Percentiles rank a stretch among this genome's conserved stretches.
Conservation (phyloP, 139 green algal species). For the Micractinium conductrix region DNA sequence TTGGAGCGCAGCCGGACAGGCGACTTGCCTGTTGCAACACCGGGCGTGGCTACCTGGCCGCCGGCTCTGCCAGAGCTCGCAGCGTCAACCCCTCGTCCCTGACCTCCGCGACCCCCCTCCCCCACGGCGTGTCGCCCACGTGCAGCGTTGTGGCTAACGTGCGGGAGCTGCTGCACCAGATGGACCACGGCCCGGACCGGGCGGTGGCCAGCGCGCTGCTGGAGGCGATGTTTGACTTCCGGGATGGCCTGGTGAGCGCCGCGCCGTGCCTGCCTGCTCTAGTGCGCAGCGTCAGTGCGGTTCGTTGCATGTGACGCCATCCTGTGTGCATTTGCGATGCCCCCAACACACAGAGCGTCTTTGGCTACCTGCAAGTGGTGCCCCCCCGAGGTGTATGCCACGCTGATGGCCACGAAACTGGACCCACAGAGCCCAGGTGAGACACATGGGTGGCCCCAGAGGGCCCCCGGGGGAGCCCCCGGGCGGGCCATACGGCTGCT, state of each 20-base stretch:
- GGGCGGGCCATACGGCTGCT: too few species aligned
- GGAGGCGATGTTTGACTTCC: too few species aligned
- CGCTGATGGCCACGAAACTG: conserved; percentile 25
- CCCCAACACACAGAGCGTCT: conserved; percentile 28
- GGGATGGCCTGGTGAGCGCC: too few species aligned
- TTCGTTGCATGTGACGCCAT: too few species aligned
- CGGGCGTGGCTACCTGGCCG: too few species aligned
- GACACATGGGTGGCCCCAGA: too few species aligned
- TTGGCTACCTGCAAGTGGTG: conserved; percentile 32
- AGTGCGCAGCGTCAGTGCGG: too few species aligned
- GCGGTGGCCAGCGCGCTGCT: not conserved
- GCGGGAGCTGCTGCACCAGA: conserved; percentile 15
- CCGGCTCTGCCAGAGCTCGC: too few species aligned
- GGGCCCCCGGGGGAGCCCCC: too few species aligned
- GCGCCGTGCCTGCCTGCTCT: not conserved
- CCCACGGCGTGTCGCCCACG: not conserved
- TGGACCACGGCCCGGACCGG: not conserved
- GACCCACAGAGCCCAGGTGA: conserved; percentile 13
- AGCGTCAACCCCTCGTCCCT: not conserved
- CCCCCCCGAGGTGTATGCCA: conserved; percentile 12
- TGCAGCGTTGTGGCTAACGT: conserved; percentile 2
- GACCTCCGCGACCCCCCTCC: not conserved
- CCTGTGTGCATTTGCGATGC: too few species aligned
- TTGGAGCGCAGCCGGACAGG: too few species aligned
- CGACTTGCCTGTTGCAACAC: too few species aligned